Conservation (phyloP, 371 early-diverging fungal species). For the Circinella umbellata region DNA sequence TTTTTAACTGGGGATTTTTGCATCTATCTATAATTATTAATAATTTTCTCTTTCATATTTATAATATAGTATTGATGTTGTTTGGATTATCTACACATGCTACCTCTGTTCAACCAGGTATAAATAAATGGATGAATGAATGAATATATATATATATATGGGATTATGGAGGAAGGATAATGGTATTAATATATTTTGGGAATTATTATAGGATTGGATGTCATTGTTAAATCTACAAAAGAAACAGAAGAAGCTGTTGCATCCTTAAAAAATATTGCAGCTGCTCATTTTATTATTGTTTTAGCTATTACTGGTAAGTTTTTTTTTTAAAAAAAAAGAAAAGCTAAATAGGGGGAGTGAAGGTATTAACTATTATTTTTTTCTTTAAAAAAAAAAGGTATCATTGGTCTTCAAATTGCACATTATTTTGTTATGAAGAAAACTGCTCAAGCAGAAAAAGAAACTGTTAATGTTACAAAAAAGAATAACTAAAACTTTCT, state of each 20-base stretch:
- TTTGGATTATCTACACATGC: constrained; percentile 52
- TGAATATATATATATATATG: too few relatives aligned
- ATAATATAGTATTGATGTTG: constrained; percentile 42
- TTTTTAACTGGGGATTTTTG: too few relatives aligned
- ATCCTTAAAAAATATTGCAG: constrained; percentile 51
- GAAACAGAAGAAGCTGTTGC: constrained; percentile 31
- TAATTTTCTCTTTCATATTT: background rate
- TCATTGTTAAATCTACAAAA: constrained; percentile 22
- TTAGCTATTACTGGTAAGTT: constrained; percentile 48
- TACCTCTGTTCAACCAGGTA: constrained; percentile 54
- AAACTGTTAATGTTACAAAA: background rate
- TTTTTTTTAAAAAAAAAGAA: background rate
- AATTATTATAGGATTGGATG: constrained; percentile 19
- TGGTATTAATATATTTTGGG: too few relatives aligned
- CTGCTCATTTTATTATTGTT: constrained; percentile 53
- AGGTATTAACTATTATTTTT: background rate
- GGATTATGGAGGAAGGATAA: too few relatives aligned
- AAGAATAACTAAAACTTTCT: constrained; percentile 3
- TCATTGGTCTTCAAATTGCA: constrained; percentile 50
- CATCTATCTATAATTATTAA: background rate
- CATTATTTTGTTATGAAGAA: constrained; percentile 48
- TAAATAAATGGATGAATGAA: background rate
- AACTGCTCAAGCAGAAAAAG: background rate
- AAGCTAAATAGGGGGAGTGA: background rate
- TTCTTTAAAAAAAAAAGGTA: constrained; percentile 25